Conservation (phyloP, 257 asterid genomes). For the Galeopsis tetrahit region DNA sequence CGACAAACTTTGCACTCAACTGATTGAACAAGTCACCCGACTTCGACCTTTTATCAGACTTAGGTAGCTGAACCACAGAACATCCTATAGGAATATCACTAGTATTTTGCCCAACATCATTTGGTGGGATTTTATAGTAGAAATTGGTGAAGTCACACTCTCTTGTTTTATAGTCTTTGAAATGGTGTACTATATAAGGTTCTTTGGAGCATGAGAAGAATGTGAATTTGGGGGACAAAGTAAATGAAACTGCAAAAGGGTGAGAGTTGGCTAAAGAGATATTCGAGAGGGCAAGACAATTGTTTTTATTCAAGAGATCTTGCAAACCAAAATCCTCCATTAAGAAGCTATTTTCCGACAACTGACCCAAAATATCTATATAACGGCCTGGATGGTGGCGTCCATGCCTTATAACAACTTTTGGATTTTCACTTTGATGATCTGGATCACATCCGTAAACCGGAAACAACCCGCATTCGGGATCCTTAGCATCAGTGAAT, state of each 20-base stretch:
- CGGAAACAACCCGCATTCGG: slow-evolving; percentile 45
- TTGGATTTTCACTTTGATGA: slow-evolving; percentile 11
- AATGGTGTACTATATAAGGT: not conserved
- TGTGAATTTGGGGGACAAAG: slow-evolving; percentile 35
- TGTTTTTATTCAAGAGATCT: not conserved
- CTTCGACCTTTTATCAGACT: too few relatives aligned
- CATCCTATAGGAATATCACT: slow-evolving; percentile 8
- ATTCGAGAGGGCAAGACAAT: slow-evolving; percentile 19
- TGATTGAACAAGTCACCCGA: not conserved
- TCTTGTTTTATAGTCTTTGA: not conserved
- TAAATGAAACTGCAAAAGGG: slow-evolving; percentile 29
- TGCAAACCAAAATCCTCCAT: not conserved
- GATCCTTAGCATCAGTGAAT: not conserved
- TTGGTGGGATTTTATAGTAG: slow-evolving; percentile 11
- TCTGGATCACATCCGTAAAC: slow-evolving; percentile 22
- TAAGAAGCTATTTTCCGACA: not conserved
- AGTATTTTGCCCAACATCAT: not conserved
- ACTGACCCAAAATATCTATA: not conserved
- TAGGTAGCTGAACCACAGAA: slow-evolving; percentile 35
- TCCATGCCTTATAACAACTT: slow-evolving; percentile 1
- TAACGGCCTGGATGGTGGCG: not conserved
- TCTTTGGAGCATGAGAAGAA: slow-evolving; percentile 33
- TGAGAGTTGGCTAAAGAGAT: not conserved
- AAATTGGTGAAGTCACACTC: not conserved
- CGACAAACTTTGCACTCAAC: slow-evolving; percentile 27